Evolutionary conservation across 139 green algal genomes (phyloP).

Genomic region (Klebsormidium nitens): DNA sequence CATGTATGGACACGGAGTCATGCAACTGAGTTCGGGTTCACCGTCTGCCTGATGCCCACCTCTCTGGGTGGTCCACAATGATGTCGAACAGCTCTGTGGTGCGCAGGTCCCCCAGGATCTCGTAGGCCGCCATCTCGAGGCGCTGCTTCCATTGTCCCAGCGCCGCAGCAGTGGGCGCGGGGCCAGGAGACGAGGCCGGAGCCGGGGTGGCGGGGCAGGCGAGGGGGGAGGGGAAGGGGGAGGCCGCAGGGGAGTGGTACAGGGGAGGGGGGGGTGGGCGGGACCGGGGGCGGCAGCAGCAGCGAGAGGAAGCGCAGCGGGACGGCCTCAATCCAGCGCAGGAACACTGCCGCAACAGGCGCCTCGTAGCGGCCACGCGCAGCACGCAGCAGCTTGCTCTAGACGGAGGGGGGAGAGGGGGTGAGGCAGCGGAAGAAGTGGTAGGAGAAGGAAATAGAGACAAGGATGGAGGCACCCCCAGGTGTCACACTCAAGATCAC

Average conservation of each 20-base stretch:
- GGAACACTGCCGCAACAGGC: background rate
- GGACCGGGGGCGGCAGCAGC: background rate
- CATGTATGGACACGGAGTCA: too few relatives aligned
- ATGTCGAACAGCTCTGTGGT: slow-evolving; percentile 86
- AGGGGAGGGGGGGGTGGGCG: background rate
- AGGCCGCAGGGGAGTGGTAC: background rate
- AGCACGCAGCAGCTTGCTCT: background rate
- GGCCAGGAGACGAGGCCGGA: background rate
- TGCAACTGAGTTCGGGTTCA: too few relatives aligned
- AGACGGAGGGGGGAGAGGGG: background rate
- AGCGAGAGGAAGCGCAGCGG: slow-evolving; percentile 17
- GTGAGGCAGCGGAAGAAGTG: background rate
- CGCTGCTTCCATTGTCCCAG: slow-evolving; percentile 57
- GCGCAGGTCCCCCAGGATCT: slow-evolving; percentile 60
- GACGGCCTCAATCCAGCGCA: slow-evolving; percentile 16
- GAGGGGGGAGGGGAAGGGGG: background rate
- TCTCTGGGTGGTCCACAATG: slow-evolving; percentile 73
- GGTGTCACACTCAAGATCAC: background rate
- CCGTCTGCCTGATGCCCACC: too few relatives aligned
- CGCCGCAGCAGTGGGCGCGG: background rate
- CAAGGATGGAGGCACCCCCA: background rate
- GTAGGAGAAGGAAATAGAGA: background rate
- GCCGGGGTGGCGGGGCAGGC: background rate
- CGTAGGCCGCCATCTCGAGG: slow-evolving; percentile 64
- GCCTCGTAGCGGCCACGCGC: slow-evolving; percentile 6